phyloP scores from a whole-genome alignment of 768 basidiomycete species.

The Kwoniella sp. region DNA sequence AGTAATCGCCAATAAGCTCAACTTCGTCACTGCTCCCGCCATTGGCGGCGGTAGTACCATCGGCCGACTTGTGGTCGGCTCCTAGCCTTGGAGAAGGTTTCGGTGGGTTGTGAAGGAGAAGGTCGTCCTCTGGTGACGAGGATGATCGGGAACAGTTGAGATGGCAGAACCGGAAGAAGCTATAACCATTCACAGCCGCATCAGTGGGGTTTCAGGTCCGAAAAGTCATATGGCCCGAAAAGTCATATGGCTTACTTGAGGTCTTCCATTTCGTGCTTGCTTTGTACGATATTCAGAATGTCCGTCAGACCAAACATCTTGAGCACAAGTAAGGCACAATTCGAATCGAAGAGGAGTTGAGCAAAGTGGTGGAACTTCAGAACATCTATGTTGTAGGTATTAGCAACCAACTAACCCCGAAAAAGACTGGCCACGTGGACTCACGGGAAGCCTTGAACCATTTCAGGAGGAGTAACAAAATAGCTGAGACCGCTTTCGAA shows the following conservation, averaged over 20 bases:
- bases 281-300: slow-evolving; percentile 76
- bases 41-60: slow-evolving; percentile 54
- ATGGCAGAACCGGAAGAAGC: slow-evolving; percentile 95
- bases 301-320: slow-evolving; percentile 99
- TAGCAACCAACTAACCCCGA: not conserved
- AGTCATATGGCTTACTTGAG: slow-evolving; percentile 48
- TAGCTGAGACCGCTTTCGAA: slow-evolving; percentile 94
- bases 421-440: too few species aligned
- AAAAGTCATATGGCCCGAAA: slow-evolving; percentile 12
- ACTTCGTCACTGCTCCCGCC: slow-evolving; percentile 79
- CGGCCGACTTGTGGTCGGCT: slow-evolving; percentile 6
- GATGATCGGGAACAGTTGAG: slow-evolving; percentile 69
- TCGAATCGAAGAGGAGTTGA: slow-evolving; percentile 92
- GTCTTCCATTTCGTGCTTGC: slow-evolving; percentile 72
- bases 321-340: slow-evolving; percentile 85
- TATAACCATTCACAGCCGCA: slow-evolving; percentile 50
- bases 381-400: slow-evolving; percentile 74
- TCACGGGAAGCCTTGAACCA: slow-evolving; percentile 99
- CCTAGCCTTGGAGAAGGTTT: slow-evolving; percentile 17
- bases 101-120: slow-evolving; percentile 60
- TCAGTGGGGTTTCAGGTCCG: not conserved
- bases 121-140: slow-evolving; percentile 67
- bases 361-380: slow-evolving; percentile 99
- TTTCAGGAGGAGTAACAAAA: slow-evolving; percentile 82
- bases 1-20: slow-evolving; percentile 89